These are phyloP conservation scores for Tillandsia leiboldiana DNA, from an alignment of 176 grass and related monocot genomes.

Conservation along the genomic window DNA sequence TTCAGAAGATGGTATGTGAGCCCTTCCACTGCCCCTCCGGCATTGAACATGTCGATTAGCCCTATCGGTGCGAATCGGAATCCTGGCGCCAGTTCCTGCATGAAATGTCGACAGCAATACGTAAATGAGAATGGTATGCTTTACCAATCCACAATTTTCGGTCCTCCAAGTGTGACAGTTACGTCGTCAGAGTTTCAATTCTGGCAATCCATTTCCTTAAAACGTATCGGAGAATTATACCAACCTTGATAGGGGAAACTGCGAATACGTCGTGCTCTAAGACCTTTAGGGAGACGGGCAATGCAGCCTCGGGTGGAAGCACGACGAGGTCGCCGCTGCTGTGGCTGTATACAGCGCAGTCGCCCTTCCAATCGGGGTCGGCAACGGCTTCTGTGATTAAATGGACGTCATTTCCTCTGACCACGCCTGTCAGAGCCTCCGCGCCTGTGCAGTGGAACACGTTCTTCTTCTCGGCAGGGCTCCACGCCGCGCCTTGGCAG, in stretches of 20 bases:
- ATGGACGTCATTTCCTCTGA: constrained; percentile 55
- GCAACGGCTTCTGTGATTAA: constrained; percentile 56
- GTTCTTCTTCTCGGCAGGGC: constrained; percentile 81
- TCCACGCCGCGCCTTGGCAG: constrained; percentile 96
- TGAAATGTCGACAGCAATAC: background rate
- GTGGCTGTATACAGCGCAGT: constrained; percentile 56
- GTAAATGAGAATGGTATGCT: background rate
- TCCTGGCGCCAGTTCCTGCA: constrained; percentile 53
- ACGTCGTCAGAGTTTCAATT: too few species aligned
- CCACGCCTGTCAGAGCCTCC: constrained; percentile 45
- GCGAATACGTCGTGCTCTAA: constrained; percentile 74
- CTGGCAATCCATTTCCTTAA: background rate
- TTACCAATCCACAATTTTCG: too few species aligned
- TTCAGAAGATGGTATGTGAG: constrained; percentile 52
- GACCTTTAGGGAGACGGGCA: constrained; percentile 74
- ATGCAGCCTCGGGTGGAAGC: constrained; percentile 29
- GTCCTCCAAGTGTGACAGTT: too few species aligned
- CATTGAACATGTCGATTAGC: constrained; percentile 81
- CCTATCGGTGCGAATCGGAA: constrained; percentile 64
- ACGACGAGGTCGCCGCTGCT: constrained; percentile 29
- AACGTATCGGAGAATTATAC: background rate
- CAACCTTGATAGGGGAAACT: constrained; percentile 80
- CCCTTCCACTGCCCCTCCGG: constrained; percentile 59
- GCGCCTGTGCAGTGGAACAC: constrained; percentile 44
- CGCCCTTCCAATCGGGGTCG: constrained; percentile 61